Evolutionary conservation across 2,329 filamentous ascomycete genomes (phyloP).

Genomic region (Scolecobasidium constrictum): DNA sequence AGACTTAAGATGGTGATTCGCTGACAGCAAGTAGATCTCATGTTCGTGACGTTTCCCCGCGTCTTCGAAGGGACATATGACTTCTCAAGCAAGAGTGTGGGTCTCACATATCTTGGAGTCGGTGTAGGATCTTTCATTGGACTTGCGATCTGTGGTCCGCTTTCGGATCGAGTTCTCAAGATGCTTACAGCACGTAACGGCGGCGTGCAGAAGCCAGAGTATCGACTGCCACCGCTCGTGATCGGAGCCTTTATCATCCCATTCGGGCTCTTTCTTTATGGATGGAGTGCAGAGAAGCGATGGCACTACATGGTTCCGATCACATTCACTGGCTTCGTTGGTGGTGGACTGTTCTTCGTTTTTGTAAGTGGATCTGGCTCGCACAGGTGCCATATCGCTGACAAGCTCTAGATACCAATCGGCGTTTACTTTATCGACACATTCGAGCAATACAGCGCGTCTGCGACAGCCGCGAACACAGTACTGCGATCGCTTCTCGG

Average conservation of each 20-base stretch:
- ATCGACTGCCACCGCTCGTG: slow-evolving; percentile 18
- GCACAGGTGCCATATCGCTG: neutral
- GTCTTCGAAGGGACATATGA: slow-evolving; percentile 30
- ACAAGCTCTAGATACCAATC: slow-evolving; percentile 19
- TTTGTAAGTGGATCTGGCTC: slow-evolving; percentile 14
- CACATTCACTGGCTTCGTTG: slow-evolving; percentile 21
- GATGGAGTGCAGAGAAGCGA: slow-evolving; percentile 9
- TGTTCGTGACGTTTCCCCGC: slow-evolving; percentile 34
- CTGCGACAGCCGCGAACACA: slow-evolving; percentile 30
- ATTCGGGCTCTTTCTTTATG: slow-evolving; percentile 26
- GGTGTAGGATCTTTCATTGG: slow-evolving; percentile 29
- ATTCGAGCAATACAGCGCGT: slow-evolving; percentile 29
- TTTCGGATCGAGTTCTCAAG: slow-evolving; percentile 3
- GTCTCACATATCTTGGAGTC: slow-evolving; percentile 30
- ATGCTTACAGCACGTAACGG: neutral
- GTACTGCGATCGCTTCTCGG: slow-evolving; percentile 27
- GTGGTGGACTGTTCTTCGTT: slow-evolving; percentile 23
- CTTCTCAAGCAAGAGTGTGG: slow-evolving; percentile 26
- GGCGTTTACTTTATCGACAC: slow-evolving; percentile 32
- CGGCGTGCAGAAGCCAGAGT: slow-evolving; percentile 3
- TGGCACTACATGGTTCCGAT: slow-evolving; percentile 25
- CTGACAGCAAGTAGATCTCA: slow-evolving; percentile 18
- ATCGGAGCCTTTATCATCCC: slow-evolving; percentile 22
- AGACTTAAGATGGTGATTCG: neutral
- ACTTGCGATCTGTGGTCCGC: neutral